A percentile compares a stretch with the other conserved stretches of the same genome.
These are phyloP conservation scores for Gautieria morchelliformis DNA, from an alignment of 768 basidiomycete genomes.

Conservation along the genomic window DNA sequence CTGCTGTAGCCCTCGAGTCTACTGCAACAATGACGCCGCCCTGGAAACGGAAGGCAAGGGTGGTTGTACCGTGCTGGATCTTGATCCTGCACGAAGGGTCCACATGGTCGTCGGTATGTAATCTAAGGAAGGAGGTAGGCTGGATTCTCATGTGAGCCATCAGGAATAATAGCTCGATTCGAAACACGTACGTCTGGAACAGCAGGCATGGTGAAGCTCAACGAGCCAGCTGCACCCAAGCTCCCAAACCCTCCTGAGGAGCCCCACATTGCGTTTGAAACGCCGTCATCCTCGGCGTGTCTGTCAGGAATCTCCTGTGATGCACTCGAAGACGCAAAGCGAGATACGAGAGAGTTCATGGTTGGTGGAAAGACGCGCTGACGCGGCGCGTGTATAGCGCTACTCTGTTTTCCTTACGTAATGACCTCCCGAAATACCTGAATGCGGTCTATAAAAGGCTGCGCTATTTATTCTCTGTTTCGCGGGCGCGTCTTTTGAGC, in stretches of 20 bases:
- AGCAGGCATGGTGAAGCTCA: constrained; percentile 61
- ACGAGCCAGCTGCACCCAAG: constrained; percentile 54
- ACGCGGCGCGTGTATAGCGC: neutral
- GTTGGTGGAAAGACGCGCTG: constrained; percentile 16
- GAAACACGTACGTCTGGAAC: constrained; percentile 59
- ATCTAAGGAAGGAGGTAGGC: constrained; percentile 84
- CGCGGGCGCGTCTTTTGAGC: no score
- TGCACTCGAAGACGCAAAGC: constrained; percentile 52
- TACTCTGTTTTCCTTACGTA: neutral
- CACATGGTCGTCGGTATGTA: constrained; percentile 93
- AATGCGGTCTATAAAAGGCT: no score
- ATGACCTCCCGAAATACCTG: no score
- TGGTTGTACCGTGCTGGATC: constrained; percentile 98
- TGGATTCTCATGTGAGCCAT: constrained; percentile 22
- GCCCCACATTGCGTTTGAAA: constrained; percentile 69
- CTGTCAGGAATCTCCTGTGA: constrained; percentile 39
- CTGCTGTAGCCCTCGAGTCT: constrained; percentile 96
- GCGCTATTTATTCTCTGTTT: no score
- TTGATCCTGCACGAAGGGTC: constrained; percentile 94
- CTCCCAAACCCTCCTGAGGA: constrained; percentile 77
- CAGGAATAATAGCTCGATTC: neutral
- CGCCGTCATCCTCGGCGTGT: constrained; percentile 49
- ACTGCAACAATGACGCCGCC: constrained; percentile 99
- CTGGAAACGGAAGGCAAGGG: constrained; percentile 91
- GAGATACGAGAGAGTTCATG: constrained; percentile 67